Evolutionary conservation across 2,329 filamentous ascomycete species (phyloP), one percentile per base, ranked within the genome.

Genomic region (Chaetomium olivaceum): DNA sequence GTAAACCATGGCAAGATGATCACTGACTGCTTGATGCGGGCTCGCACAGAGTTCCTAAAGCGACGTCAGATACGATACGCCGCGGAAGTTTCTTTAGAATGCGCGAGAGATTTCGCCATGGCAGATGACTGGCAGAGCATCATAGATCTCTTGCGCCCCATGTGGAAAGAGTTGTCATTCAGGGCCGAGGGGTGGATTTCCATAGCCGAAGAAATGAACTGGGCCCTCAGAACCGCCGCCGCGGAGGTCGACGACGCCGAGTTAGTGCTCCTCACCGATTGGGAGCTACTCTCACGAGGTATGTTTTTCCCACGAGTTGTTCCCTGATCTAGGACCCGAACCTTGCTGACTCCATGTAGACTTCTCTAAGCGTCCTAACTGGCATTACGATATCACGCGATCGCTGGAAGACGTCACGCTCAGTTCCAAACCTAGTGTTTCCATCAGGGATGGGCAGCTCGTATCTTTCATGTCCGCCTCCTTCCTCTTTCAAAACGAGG

Each of bases 231-330:
- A 68, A 79, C 81, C 65, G 87, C 85, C 12, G 87, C 87, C 4
- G 78, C 77, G 3, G 77, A 82, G 67, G 77, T 79, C 56, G 82
- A 82, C 8, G 82, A 85, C 61, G 82, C 81, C 9, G 83, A 85
- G 61, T 77, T 88, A 33, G 80, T 89, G 9, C 76, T 90, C 43
- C 81, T 86, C 31, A 83, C 88, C 59, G 87, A 89, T 71, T 89
- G 88, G 85, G 88, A 90, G 72, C 77, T 90, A 54, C 79, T 89
- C 74, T 81, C 86, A 65, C 82, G 76, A 54, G 80, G 86, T 88
- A 77, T 74, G 85, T 79, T n/a, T 8, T 4, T 1, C 16, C n/a
- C 25, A 7, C n/a, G 9, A 52, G 8, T 19, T 46, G 3, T 21
- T 14, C 39, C 36, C n/a, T 43, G 39, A 43, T 43, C 12, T 6